Evolutionary conservation across 1,284 basidiomycete genomes (phyloP), one percentile per base, ranked within the genome.

Genomic region (Exobasidium rhododendri): DNA sequence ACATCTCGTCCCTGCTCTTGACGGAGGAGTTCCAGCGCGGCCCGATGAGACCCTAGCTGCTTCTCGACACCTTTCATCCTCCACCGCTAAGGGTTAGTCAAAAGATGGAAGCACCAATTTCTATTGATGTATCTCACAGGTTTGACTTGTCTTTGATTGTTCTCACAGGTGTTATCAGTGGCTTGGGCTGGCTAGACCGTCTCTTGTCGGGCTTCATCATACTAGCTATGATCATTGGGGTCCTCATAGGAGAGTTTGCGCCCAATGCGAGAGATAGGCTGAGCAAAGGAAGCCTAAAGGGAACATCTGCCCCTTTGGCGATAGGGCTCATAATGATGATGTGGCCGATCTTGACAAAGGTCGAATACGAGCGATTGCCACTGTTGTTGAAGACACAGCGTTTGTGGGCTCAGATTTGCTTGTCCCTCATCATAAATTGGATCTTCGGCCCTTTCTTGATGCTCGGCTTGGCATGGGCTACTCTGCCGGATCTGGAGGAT

Each of bases 381-480:
- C 20, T 52, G 30, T 17, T 32, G 24, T 85, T 91, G 67, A 74
- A 81, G 1, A 84, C 85, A 0, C 79, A 82, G 4, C 80, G 82
- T 7, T 74, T 91, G 14, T 92, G 89, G 88, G 80, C 83, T 13
- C 90, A 94, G 66, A 82, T 92, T 64, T 81, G 79, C 7, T 82
- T 93, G 35, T 90, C 88, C 1, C 71, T 93, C 44, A 52, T 88
- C 29, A 82, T 93, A 57, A 92, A 93, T 78, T 93, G 91, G 92
- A 82, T 92, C 63, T 65, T 90, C 17, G 90, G 86, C 0, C 90
- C 90, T 0, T 73, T 81, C 24, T 49, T 92, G 44, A 94, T 93
- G 91, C 85, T 92, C 5, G 90, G 82, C 0, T 77, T 91, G 29
- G 90, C 91, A 1, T 92, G 89, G 89, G 90, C 89, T 0, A 89